Base-by-base conservation (phyloP, 2,329 filamentous ascomycete genomes). In the Penicillium thymicola region DNA sequence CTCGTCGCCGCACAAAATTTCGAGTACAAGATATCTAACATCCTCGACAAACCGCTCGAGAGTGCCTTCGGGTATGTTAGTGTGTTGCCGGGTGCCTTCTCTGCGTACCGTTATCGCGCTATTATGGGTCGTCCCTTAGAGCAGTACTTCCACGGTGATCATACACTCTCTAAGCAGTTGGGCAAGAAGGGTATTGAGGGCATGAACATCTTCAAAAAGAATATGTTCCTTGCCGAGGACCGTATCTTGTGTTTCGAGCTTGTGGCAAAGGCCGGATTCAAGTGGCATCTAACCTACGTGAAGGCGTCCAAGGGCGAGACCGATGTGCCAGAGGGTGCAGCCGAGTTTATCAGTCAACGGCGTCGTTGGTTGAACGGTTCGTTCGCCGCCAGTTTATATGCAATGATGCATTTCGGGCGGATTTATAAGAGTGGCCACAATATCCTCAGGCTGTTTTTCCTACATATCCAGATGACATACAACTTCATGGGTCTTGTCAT, bases 121-220 rank as follows among this genome's bases (percentile, higher is more conserved):
- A 97, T 97, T 70, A 96, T 97, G 91, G 93, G 93, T 58, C 86
- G 93, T 53, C 93, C 93, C 41, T 81, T 97, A 27, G 93, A 97
- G 77, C 93, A 97, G 79, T 97, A 97, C 78, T 97, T 97, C 86
- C 93, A 97, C 76, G 93, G 93, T 83, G 93, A 97, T 71, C 93
- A 97, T 77, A 97, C 93, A 1, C 83, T 97, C 27, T 95, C 93
- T 59, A 93, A 93, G 78, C 87, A 92, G 66, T 86, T 97, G 51
- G 92, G 92, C 65, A 95, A 96, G 81, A 97, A 97, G 84, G 93
- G 93, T 85, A 97, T 97, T 67, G 93, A 97, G 74, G 93, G 92
- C 69, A 97, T 97, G 93, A 97, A 97, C 78, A 97, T 97, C 75
- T 97, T 97, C 89, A 97, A 97, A 82, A 97, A 97, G 86, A 97